Evolutionary conservation across 192 early-diverging fungal species (phyloP), one percentile per base, ranked within the genome.

Genomic region (Backusella mclennaniae): DNA sequence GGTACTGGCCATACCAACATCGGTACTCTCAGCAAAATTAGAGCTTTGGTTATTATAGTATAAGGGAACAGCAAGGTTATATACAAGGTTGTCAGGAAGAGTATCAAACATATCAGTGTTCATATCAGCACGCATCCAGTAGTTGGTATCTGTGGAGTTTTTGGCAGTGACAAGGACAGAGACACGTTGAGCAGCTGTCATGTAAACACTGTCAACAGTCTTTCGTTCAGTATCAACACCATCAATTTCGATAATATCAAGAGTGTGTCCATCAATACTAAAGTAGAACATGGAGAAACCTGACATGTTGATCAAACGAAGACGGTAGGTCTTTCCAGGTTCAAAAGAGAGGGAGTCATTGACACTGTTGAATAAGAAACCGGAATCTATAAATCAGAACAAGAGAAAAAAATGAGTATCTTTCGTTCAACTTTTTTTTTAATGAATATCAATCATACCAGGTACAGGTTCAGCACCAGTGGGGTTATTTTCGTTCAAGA

Each of bases 121-220:
- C 89, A 95, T 92, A 44, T 93, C 90, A 36, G 90, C 92, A 69
- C 93, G 91, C 74, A 96, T 79, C 36, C 85, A 15, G 69, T 90
- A 96, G 86, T 97, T 96, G 63, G 69, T 38, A 67, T 75, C 69
- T 3, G 88, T 84, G 15, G 84, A 81, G 76, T 91, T 83, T 35
- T 87, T 89, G 31, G 95, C 93, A 4, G 87, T 92, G 4, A 96
- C 90, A 9, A 97, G 87, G 3, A 97, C 89, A 44, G 95, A 94
- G 38, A 89, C 85, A 56, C 96, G 91, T 80, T 96, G 95, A 0
- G 93, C 96, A 46, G 90, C 88, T 3, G 90, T 86, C 52, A 95
- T 67, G 35, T 83, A 75, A 68, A 94, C 84, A 39, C 85, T 87
- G 14, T 85, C 75, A 23, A 90, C 89, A 9, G 76, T 84, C 29